phyloP scores from a whole-genome alignment of 2,329 filamentous ascomycete species.

The Stagonosporopsis vannaccii region DNA sequence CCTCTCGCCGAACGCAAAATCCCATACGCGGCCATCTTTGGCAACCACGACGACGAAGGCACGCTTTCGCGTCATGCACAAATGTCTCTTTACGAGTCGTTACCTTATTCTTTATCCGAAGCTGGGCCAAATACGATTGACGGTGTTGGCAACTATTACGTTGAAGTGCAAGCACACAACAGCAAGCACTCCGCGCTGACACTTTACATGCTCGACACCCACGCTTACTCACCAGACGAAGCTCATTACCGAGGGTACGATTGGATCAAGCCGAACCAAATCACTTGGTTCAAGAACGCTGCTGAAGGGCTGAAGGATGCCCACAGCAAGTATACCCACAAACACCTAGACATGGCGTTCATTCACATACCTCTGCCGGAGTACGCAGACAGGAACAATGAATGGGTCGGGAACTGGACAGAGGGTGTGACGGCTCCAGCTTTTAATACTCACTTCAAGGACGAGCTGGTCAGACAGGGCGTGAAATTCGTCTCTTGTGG shows the following conservation, averaged over 20 bases:
- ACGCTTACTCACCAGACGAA: constrained; percentile 90
- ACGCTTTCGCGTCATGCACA: constrained; percentile 77
- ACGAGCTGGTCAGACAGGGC: constrained; percentile 85
- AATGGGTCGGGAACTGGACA: constrained; percentile 73
- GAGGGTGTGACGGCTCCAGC: constrained; percentile 86
- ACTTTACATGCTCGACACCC: constrained; percentile 93
- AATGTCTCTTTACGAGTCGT: constrained; percentile 84
- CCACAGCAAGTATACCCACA: constrained; percentile 85
- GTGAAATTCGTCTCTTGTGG: constrained; percentile 89
- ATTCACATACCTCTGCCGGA: constrained; percentile 97
- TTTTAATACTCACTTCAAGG: constrained; percentile 92
- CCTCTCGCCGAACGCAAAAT: constrained; percentile 86
- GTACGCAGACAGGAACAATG: constrained; percentile 70
- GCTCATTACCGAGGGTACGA: constrained; percentile 90
- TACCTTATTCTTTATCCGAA: constrained; percentile 88
- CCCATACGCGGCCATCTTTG: constrained; percentile 92
- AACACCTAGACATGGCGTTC: constrained; percentile 95
- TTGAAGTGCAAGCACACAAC: constrained; percentile 86
- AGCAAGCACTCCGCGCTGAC: constrained; percentile 90
- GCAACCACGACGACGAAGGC: constrained; percentile 96
- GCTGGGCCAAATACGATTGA: constrained; percentile 84
- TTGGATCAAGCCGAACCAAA: constrained; percentile 94
- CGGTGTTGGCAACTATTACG: constrained; percentile 92
- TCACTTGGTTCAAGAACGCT: constrained; percentile 90
- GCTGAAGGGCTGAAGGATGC: constrained; percentile 71